phyloP scores from a whole-genome alignment of 2,329 filamentous ascomycete species.

The Pyricularia pennisetigena region DNA sequence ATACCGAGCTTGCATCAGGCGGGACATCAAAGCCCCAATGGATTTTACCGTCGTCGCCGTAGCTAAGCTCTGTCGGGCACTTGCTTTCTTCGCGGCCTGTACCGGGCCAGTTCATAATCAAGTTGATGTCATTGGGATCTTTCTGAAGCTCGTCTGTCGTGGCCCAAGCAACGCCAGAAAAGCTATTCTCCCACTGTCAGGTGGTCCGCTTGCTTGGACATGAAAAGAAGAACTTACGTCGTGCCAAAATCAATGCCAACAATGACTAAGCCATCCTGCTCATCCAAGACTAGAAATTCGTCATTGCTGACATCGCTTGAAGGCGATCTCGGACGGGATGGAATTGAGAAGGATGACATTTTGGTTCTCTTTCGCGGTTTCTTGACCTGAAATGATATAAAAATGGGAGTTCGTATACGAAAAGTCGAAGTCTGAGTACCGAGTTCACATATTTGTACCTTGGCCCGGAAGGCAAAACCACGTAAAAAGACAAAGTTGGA shows the following conservation, averaged over 20 bases:
- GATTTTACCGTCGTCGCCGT: neutral
- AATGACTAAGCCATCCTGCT: neutral
- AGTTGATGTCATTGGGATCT: neutral
- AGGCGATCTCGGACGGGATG: too few species aligned
- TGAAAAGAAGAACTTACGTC: neutral
- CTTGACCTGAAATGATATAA: too few species aligned
- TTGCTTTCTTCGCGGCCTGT: neutral
- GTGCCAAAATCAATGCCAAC: slow-evolving; percentile 4
- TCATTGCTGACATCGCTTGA: too few species aligned
- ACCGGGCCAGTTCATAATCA: neutral
- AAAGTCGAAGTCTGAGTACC: too few species aligned
- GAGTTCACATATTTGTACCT: too few species aligned
- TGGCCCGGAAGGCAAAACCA: too few species aligned
- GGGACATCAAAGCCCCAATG: neutral
- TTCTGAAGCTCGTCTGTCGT: neutral
- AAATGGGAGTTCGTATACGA: too few species aligned
- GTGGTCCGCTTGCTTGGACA: neutral
- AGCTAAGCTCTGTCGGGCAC: neutral
- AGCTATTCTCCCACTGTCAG: neutral
- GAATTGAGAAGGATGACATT: too few species aligned
- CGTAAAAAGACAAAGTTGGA: too few species aligned
- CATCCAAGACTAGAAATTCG: neutral
- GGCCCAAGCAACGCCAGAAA: slow-evolving; percentile 1
- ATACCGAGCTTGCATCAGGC: neutral
- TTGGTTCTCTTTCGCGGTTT: too few species aligned